Conservation (phyloP, 768 basidiomycete genomes). For the Agaricus blazei region DNA sequence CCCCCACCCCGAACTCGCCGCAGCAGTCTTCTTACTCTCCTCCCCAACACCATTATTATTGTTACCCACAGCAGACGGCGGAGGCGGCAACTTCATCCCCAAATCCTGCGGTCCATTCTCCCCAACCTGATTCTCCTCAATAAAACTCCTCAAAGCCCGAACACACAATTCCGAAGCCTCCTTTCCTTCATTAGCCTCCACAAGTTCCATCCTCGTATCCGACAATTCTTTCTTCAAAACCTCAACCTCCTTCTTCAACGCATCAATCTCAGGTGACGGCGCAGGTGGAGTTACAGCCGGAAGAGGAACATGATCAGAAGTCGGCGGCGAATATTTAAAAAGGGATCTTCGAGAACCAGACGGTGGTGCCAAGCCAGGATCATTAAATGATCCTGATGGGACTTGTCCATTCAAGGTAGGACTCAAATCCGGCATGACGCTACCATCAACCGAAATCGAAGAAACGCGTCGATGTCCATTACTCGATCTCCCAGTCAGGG, state of each 20-base stretch:
- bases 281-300: conserved; percentile 40
- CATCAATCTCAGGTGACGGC: conserved; percentile 52
- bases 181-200: conserved; percentile 75
- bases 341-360: conserved; percentile 37
- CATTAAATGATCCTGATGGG: conserved; percentile 18
- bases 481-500: conserved; percentile 51
- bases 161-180: conserved; percentile 87
- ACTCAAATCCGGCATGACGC: conserved; percentile 26
- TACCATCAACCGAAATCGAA: conserved; percentile 62
- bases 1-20: conserved; percentile 46
- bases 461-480: conserved; percentile 65
- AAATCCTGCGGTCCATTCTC: conserved; percentile 10
- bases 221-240: conserved; percentile 52
- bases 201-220: conserved; percentile 27
- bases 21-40: conserved; percentile 27
- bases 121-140: conserved; percentile 68
- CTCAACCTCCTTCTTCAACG: conserved; percentile 55
- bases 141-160: conserved; percentile 77
- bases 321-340: conserved; percentile 45
- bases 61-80: conserved; percentile 29
- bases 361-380: conserved; percentile 15
- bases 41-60: conserved; percentile 25
- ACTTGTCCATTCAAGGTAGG: conserved; percentile 28
- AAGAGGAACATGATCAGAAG: conserved; percentile 24
- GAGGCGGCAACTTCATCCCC: conserved; percentile 33